phyloP scores from a whole-genome alignment of 768 basidiomycete species.

The Boletus insuetus region DNA sequence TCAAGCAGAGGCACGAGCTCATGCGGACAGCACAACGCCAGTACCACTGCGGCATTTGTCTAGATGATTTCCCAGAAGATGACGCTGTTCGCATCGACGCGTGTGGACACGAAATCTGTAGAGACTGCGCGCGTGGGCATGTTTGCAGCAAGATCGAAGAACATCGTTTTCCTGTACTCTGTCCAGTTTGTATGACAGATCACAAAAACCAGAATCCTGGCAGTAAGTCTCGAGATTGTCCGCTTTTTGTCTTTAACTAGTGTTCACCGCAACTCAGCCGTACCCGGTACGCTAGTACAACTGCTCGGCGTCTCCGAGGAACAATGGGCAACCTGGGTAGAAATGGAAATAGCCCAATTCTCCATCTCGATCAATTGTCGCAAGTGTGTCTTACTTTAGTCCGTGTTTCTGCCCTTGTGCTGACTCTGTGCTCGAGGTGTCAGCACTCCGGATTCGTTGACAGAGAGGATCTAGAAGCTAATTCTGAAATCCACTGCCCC shows the following conservation, averaged over 20 bases:
- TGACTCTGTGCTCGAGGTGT: conserved; percentile 39
- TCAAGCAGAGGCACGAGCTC: conserved; percentile 33
- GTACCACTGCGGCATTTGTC: conserved; percentile 57
- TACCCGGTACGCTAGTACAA: conserved; percentile 37
- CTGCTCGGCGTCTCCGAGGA: conserved; percentile 44
- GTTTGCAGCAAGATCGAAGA: conserved; percentile 49
- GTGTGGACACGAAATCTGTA: conserved; percentile 55
- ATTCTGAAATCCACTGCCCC: conserved; percentile 48
- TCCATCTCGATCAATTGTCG: conserved; percentile 47
- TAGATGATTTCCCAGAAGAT: conserved; percentile 47
- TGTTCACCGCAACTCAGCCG: conserved; percentile 25
- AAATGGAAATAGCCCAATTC: conserved; percentile 44
- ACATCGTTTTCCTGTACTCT: conserved; percentile 55
- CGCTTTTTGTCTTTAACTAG: neutral
- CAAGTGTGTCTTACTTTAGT: conserved; percentile 35
- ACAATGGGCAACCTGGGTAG: conserved; percentile 42
- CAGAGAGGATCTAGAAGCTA: conserved; percentile 41
- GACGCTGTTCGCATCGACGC: conserved; percentile 38
- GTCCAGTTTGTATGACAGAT: conserved; percentile 52
- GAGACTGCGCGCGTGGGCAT: conserved; percentile 46
- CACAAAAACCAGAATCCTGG: conserved; percentile 28
- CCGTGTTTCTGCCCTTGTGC: neutral
- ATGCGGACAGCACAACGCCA: conserved; percentile 29
- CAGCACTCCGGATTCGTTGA: conserved; percentile 49
- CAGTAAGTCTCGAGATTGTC: conserved; percentile 17